Percentiles rank a stretch among this genome's conserved stretches.
Conservation (phyloP, 2,329 filamentous ascomycete genomes). For the Penicillium griseofulvum region DNA sequence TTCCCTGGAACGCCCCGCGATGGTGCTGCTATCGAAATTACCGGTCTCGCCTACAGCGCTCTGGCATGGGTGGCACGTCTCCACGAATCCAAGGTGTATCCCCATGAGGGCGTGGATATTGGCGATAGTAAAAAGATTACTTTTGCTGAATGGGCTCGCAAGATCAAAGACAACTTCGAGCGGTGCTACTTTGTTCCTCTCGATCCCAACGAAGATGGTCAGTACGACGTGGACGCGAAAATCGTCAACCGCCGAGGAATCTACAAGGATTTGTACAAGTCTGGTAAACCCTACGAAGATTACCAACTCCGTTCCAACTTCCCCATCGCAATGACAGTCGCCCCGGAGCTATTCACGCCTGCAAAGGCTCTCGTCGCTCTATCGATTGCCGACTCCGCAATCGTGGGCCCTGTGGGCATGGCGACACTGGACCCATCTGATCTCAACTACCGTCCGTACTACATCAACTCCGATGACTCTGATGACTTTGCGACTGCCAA, state of each 20-base stretch:
- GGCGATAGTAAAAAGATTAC: constrained; percentile 62
- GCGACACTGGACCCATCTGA: constrained; percentile 90
- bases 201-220: constrained; percentile 64
- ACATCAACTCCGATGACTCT: constrained; percentile 91
- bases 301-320: constrained; percentile 96
- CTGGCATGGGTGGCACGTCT: constrained; percentile 75
- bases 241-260: constrained; percentile 90
- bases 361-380: constrained; percentile 76
- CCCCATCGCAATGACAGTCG: constrained; percentile 90
- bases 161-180: constrained; percentile 85
- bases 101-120: constrained; percentile 69
- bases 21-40: constrained; percentile 92
- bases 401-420: constrained; percentile 90
- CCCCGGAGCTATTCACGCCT: constrained; percentile 79
- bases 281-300: constrained; percentile 93
- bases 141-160: constrained; percentile 73
- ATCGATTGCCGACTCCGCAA: constrained; percentile 71
- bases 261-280: constrained; percentile 95
- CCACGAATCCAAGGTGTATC: constrained; percentile 66
- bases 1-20: constrained; percentile 95
- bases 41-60: constrained; percentile 85
- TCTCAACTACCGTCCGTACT: constrained; percentile 90
- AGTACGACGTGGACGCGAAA: constrained; percentile 75
- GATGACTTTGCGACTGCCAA: constrained; percentile 88
- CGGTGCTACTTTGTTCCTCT: constrained; percentile 83